Base-by-base conservation (phyloP, 805 yeast genomes). In the Clavispora fructus region DNA sequence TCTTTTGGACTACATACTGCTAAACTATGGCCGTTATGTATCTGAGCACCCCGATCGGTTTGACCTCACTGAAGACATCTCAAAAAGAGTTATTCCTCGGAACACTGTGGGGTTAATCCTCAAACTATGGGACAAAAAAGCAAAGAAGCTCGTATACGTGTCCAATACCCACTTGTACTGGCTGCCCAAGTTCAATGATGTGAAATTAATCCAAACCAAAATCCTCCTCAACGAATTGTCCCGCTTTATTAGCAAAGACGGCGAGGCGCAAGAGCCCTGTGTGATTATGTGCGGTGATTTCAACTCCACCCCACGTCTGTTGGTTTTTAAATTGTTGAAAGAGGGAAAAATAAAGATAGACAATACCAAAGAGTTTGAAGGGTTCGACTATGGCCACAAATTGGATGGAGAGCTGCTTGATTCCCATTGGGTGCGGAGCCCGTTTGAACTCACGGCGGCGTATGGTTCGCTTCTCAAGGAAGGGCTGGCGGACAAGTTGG, bases 131-230 rank as follows among this genome's bases (percentile, higher is more conserved):
- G 85, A 81, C 55, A 64, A 60, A 42, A 53, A 46, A 1, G 68
- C 79, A 0, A 61, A 64, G 10, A 63, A 71, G 30, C 52, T 60
- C 4, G 56, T 80, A 4, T 74, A 77, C 35, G 68, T 79, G 2
- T 64, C 80, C n/a, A 81, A 79, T 50, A 80, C 85, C 0, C 86
- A 81, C 58, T 61, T 81, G 9, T 81, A 81, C 54, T 81, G 86
- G 86, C 56, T 58, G 35, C 64, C 64, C 1, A 73, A 75, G 50
- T 73, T 66, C 42, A 71, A 74, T 41, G 82, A 79, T 52, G 81
- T 80, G 17, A 80, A 78, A 53, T 62, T 79, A 7, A 55, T 78
- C 38, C 86, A 81, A 54, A 68, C 79, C 13, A 71, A 75, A 60
- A 61, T 78, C 10, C 43, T 60, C 8, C 44, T 60, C n/a, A 50